Evolutionary conservation across 1,139 yeast genomes (phyloP), one percentile per base, ranked within the genome.

Genomic region (Pichia sp.): DNA sequence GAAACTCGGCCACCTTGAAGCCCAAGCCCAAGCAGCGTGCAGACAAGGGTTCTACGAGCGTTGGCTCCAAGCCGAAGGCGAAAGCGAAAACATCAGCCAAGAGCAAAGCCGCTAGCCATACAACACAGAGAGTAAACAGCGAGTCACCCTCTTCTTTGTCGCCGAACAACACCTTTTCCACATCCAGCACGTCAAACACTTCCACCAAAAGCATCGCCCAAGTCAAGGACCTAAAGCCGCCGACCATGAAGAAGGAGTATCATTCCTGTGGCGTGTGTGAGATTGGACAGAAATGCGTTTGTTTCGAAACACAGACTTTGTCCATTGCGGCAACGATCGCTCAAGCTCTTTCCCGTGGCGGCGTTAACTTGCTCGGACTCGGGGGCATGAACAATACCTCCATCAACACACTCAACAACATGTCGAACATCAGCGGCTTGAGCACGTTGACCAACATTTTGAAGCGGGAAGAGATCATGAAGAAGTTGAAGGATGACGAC

Each of bases 201-300:
- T 38, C 41, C 17, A 8, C 14, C 17, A 45, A 45, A 27, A 17
- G 36, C 36, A 29, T 45, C 36, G 36, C 12, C 17, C 50, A 12
- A 29, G 27, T 9, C 33, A 48, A 30, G 34, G 40, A 40, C 14
- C 36, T 16, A 16, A n/a, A 16, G 14, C 40, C 34, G 8, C 7
- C 36, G 14, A 29, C 36, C 14, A 38, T 16, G 2, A 36, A 46
- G 17, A 56, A 41, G 29, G 53, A 56, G 41, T 45, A 46, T 20
- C 58, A 56, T 38, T 51, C 55, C 8, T 56, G 58, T 47, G 56
- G 55, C 1, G 33, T 51, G 10, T 56, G 58, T 49, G 57, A 51
- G 46, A 47, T 54, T 30, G 55, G 51, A 12, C 43, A 54, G 36
- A 46, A 49, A 33, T 54, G 57, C 46, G 40, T 49, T 9, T 56